Base-by-base conservation (phyloP, 768 basidiomycete genomes). In the Panaeolus papilionaceus region DNA sequence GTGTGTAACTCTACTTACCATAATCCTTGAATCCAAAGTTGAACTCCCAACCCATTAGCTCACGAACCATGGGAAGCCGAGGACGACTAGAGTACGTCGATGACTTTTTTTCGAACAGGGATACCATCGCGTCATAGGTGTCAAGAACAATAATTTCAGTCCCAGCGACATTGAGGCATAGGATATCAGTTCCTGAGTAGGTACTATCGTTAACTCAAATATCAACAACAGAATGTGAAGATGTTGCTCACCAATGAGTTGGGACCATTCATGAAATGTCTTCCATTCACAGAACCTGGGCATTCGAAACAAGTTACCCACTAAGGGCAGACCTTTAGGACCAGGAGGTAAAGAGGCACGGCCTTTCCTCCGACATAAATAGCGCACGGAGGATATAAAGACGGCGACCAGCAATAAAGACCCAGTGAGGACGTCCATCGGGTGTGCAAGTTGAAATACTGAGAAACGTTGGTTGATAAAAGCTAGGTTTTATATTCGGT, bases 51-150 rank as follows among this genome's bases (percentile, higher is more conserved):
- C 74, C 75, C 72, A 76, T 75, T 20, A 76, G 47, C 26, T 75
- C 75, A 61, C 70, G 71, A 18, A 71, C 40, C 75, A 76, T 76
- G 3, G 74, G 65, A 66, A 71, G 66, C 7, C 70, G 69, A 39
- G 72, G 63, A 61, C 73, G 71, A 47, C 12, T 2, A 23, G 63
- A 23, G 54, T 84, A 84, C 14, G 80, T 79, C 23, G 74, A 66
- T 7, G 80, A 81, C n/a, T 80, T 72, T 64, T 77, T 81, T 62
- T 84, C 83, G 64, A 86, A 73, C 14, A 85, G 75, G 14, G 84
- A 84, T 7, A 70, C 67, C 2, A 79, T 79, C 1, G 81, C 78
- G 40, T 82, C 74, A 8, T 76, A 62, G 2, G 80, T 77, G 64
- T 82, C 81, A 49, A 85, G 68, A n/a, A 78, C 69, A 40, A 78